Evolutionary conservation across 306 rosid genomes (phyloP).

Genomic region (Trifolium dubium): DNA sequence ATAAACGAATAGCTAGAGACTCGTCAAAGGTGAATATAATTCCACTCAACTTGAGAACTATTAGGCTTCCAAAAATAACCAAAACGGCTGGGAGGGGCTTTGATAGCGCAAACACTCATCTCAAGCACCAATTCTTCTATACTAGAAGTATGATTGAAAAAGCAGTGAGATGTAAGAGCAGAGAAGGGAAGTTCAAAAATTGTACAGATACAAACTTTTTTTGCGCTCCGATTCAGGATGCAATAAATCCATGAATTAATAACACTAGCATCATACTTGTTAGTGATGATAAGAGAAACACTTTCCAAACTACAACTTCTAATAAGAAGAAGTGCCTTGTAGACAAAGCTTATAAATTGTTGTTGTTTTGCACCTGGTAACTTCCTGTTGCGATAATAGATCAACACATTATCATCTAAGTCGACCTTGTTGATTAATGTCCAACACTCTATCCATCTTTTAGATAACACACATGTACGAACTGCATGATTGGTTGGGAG

Average conservation of each 20-base stretch:
- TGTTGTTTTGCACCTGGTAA: background rate
- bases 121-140: background rate
- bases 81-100: background rate
- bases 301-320: background rate
- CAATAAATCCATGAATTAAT: slow-evolving; percentile 27
- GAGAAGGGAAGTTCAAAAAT: background rate
- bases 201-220: background rate
- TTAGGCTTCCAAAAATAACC: background rate
- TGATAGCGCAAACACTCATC: background rate
- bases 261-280: background rate
- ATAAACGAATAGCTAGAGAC: background rate
- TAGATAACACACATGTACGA: slow-evolving; percentile 13
- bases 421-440: background rate
- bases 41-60: background rate
- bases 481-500: background rate
- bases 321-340: background rate
- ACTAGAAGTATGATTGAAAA: background rate
- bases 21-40: background rate
- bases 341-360: background rate
- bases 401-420: background rate
- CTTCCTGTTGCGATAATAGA: background rate
- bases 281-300: background rate
- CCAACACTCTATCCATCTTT: slow-evolving; percentile 24
- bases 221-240: background rate
- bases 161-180: background rate